Percentiles rank a stretch among this genome's conserved stretches.
Conservation (phyloP, 2,329 filamentous ascomycete species). For the Fusarium falciforme region DNA sequence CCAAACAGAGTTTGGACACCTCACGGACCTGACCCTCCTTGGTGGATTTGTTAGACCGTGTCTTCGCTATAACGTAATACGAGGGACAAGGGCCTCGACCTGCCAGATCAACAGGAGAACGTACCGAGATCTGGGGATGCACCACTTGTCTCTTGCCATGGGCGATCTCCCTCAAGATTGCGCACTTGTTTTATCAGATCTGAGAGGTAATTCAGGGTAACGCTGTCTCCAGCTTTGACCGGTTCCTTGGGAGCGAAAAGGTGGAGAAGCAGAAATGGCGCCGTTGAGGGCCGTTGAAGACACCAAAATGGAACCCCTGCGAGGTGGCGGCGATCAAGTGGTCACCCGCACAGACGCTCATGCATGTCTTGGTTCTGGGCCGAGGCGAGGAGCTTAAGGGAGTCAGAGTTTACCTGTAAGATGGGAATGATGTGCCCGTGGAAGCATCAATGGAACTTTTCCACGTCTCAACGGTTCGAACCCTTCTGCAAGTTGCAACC, state of each 20-base stretch:
- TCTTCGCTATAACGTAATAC: not conserved
- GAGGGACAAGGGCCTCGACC: not conserved
- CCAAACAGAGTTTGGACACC: not conserved
- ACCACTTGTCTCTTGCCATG: not conserved
- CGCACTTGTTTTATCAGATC: not conserved
- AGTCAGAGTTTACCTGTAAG: not conserved
- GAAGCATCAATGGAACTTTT: not conserved
- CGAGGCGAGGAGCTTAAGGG: not conserved
- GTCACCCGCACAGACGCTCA: not conserved
- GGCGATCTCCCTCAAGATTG: not conserved
- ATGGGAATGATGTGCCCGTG: not conserved
- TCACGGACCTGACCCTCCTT: not conserved
- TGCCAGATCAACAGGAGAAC: not conserved
- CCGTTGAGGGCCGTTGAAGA: not conserved
- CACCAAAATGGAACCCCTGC: not conserved
- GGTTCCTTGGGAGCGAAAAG: not conserved
- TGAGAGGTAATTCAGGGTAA: not conserved
- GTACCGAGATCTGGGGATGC: not conserved
- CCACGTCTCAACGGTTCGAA: not conserved
- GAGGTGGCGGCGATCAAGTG: not conserved
- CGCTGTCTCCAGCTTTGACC: not conserved
- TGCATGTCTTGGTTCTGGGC: not conserved
- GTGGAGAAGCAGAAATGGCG: not conserved
- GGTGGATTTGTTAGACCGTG: not conserved
- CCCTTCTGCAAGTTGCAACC: not conserved